Base-by-base conservation (phyloP, 31 red algal species). In the Endocladia muricata region DNA sequence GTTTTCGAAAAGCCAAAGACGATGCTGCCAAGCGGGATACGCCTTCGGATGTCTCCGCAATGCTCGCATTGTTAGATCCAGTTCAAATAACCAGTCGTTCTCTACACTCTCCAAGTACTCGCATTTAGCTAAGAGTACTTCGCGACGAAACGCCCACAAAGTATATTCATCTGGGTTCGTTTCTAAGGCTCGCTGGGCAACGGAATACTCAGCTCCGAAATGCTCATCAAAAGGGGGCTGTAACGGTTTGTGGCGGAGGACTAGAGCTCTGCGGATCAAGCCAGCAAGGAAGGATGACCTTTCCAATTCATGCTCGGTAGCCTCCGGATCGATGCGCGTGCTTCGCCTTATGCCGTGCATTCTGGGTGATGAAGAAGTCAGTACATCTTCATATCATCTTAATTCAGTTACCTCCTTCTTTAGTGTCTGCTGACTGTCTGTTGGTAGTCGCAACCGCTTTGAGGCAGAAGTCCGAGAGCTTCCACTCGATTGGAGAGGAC, bases 21-120 rank as follows among this genome's bases (percentile, higher is more conserved):
- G 88, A 55, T 97, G 94, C 30, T 97, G 94, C 94, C 94, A 97
- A 48, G 94, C 85, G 0, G 94, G 78, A 65, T 97, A 97, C 21
- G 94, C 79, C 51, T 97, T 97, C 32, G 94, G 94, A 34, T 97
- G 94, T 17, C 67, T 52, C 60, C 70, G 77, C 22, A 97, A 58
- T 9, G 85, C 84, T 39, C 65, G 22, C 4, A 76, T 61, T 19
- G 88, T 97, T 30, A 97, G 65, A 13, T 64, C 32, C 11, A 97
- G 71, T 25, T 97, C 94, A 8, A 70, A 51, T 35, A 44, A 36
- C 79, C 83, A 97, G 26, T 52, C 11, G 30, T 58, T 21, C 4
- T 44, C 58, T 47, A 63, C 35, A 49, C 31, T 8, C 34, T 13
- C 21, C 36, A 7, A 8, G 19, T 68, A 32, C 37, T 82, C 35